These are phyloP conservation scores for Coemansia furcata DNA, from an alignment of 192 early-diverging fungal genomes.

Conservation along the genomic window DNA sequence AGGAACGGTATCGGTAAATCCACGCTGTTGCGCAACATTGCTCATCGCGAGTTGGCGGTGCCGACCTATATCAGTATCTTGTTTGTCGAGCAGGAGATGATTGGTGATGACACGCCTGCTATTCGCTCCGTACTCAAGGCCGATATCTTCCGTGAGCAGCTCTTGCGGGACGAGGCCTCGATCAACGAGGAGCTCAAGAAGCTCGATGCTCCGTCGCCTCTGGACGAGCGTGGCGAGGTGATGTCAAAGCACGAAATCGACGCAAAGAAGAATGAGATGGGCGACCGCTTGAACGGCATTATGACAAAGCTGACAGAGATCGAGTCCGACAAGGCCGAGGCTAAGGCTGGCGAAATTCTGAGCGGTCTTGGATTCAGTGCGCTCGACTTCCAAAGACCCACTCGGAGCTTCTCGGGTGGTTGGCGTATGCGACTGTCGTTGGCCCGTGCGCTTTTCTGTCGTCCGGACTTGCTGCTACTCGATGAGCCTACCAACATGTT, in stretches of 20 bases:
- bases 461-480: conserved; percentile 84
- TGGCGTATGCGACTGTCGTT: conserved; percentile 99
- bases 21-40: conserved; percentile 73
- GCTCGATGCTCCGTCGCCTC: conserved; percentile 34
- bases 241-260: conserved; percentile 59
- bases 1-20: conserved; percentile 88
- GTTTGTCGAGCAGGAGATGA: conserved; percentile 98
- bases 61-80: conserved; percentile 91
- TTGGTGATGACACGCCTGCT: conserved; percentile 84
- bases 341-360: conserved; percentile 92
- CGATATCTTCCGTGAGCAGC: conserved; percentile 87
- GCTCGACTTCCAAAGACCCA: conserved; percentile 75
- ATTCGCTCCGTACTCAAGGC: conserved; percentile 88
- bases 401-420: conserved; percentile 96
- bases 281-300: conserved; percentile 70
- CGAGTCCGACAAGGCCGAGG: conserved; percentile 95
- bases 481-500: conserved; percentile 94
- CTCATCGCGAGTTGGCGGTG: conserved; percentile 80
- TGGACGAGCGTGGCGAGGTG: conserved; percentile 51
- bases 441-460: conserved; percentile 95
- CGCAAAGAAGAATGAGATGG: conserved; percentile 55
- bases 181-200: conserved; percentile 57
- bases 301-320: conserved; percentile 89
- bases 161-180: conserved; percentile 78
- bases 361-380: conserved; percentile 93